Conservation (phyloP, 2,329 filamentous ascomycete species). For the Penicillium polonicum region DNA sequence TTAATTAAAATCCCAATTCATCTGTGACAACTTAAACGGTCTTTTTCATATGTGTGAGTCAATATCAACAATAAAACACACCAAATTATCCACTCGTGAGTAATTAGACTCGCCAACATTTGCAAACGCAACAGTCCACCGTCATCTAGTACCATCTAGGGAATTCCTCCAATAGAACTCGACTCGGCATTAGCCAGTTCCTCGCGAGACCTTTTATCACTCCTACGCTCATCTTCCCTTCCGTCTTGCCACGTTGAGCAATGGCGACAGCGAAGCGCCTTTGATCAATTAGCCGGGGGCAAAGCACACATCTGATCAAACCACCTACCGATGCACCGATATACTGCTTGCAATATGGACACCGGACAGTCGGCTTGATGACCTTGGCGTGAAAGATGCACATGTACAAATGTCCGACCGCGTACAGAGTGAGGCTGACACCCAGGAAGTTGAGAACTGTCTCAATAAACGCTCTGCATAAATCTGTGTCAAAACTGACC, state of each 20-base stretch:
- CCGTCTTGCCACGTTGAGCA: constrained; percentile 61
- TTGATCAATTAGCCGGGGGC: constrained; percentile 7
- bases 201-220: neutral
- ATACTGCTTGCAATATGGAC: constrained; percentile 51
- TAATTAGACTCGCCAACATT: neutral
- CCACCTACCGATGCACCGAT: constrained; percentile 61
- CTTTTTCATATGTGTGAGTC: neutral
- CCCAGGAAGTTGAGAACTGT: constrained; percentile 65
- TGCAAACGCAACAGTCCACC: neutral
- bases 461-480: constrained; percentile 25
- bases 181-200: neutral
- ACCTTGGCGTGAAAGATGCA: constrained; percentile 63
- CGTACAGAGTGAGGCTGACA: constrained; percentile 65
- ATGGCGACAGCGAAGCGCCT: constrained; percentile 54
- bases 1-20: neutral
- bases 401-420: constrained; percentile 63
- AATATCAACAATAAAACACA: neutral
- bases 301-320: neutral
- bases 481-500: neutral
- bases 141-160: neutral
- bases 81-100: neutral
- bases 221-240: constrained; percentile 45
- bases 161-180: neutral
- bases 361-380: constrained; percentile 69
- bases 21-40: neutral